Conservation (phyloP, 176 grass and related monocot species). For the Elaeis guineensis region DNA sequence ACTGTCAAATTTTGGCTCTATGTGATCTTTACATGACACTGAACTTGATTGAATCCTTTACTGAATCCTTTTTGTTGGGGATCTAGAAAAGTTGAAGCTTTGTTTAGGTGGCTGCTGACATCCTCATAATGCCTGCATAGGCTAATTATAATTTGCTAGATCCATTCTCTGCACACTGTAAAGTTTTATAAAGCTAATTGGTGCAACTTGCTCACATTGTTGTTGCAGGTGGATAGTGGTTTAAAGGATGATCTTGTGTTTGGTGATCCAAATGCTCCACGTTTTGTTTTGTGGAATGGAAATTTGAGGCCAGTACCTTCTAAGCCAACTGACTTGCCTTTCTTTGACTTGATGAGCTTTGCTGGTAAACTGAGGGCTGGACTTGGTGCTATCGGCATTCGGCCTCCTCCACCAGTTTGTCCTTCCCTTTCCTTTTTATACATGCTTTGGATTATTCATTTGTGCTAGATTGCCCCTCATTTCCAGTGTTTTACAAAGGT, state of each 20-base stretch:
- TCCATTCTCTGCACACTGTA: no score
- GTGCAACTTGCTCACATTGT: not conserved
- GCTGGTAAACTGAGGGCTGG: slow-evolving; percentile 73
- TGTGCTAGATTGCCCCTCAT: slow-evolving; percentile 1
- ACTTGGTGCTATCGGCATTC: slow-evolving; percentile 72
- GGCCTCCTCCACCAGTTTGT: slow-evolving; percentile 84
- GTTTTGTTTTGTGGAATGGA: slow-evolving; percentile 85
- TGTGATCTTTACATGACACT: no score
- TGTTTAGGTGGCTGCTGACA: no score
- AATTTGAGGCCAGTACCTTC: slow-evolving; percentile 75
- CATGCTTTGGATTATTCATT: slow-evolving; percentile 5
- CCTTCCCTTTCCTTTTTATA: slow-evolving; percentile 20
- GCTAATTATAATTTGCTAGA: no score
- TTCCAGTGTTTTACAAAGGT: slow-evolving; percentile 43
- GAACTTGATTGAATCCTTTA: no score
- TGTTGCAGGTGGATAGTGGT: slow-evolving; percentile 61
- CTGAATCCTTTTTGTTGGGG: no score
- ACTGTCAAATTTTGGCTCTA: no score
- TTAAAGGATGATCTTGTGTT: slow-evolving; percentile 83
- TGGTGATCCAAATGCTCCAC: slow-evolving; percentile 75
- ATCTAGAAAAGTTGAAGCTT: no score
- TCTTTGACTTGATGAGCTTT: slow-evolving; percentile 87
- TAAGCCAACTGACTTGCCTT: slow-evolving; percentile 60
- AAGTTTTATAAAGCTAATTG: no score
- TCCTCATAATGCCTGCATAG: no score